These are phyloP conservation scores for Globisporangium perplexum DNA, from an alignment of 352 stramenopile genomes.

Conservation along the genomic window DNA sequence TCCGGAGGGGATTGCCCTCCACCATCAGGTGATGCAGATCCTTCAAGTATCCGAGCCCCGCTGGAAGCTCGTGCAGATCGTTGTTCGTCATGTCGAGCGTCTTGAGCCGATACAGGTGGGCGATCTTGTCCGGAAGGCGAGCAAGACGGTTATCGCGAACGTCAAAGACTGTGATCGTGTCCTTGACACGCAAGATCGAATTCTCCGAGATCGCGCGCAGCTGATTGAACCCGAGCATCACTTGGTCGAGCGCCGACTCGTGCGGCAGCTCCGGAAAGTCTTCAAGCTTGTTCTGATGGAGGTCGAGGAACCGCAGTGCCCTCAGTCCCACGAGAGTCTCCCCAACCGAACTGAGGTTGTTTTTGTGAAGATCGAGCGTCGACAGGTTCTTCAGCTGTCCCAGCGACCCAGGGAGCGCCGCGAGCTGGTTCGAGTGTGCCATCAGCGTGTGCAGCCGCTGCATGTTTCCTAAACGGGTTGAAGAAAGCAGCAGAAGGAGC, in stretches of 20 bases:
- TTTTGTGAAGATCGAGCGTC: constrained; percentile 75
- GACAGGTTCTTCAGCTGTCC: constrained; percentile 31
- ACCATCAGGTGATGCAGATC: constrained; percentile 68
- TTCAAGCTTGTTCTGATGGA: constrained; percentile 66
- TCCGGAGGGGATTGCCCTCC: constrained; percentile 70
- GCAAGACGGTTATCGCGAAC: constrained; percentile 78
- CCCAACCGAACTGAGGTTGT: constrained; percentile 32
- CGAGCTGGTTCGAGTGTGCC: constrained; percentile 58
- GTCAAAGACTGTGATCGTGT: constrained; percentile 70
- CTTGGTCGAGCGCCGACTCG: constrained; percentile 45
- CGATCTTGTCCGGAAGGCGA: constrained; percentile 44
- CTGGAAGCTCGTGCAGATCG: constrained; percentile 62
- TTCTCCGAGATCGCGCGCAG: constrained; percentile 39
- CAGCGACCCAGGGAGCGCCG: constrained; percentile 44
- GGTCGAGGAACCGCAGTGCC: constrained; percentile 54
- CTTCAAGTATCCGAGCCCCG: constrained; percentile 69
- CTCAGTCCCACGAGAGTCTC: constrained; percentile 25
- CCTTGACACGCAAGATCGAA: constrained; percentile 42
- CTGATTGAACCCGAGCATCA: constrained; percentile 73
- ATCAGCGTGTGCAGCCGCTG: constrained; percentile 47
- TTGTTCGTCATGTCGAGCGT: constrained; percentile 85
- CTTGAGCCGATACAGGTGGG: constrained; percentile 66
- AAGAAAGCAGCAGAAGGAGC: background rate
- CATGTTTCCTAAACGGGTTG: constrained; percentile 21
- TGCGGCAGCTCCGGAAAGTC: constrained; percentile 54